phyloP scores from a whole-genome alignment of 306 rosid species.

The Vigna nakashimae region DNA sequence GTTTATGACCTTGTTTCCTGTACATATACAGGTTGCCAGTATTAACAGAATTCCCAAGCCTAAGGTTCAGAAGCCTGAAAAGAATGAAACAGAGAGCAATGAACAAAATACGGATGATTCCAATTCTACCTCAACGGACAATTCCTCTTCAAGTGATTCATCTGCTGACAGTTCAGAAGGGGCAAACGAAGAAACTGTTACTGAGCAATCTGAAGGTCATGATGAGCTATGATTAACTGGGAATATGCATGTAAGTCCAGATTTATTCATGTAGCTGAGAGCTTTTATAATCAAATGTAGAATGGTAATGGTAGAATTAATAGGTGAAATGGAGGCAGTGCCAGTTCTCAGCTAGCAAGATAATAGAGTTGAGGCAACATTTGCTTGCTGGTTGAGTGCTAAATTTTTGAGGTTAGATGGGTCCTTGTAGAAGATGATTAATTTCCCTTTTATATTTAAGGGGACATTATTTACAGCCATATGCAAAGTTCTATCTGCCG shows the following conservation, averaged over 20 bases:
- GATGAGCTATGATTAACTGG: constrained; percentile 75
- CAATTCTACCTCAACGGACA: constrained; percentile 55
- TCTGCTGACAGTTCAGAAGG: constrained; percentile 49
- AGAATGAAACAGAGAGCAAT: constrained; percentile 65
- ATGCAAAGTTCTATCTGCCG: constrained; percentile 29
- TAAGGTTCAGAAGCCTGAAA: constrained; percentile 66
- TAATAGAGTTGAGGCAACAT: constrained; percentile 46
- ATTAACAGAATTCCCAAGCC: constrained; percentile 88
- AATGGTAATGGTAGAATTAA: constrained; percentile 45
- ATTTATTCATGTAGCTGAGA: constrained; percentile 47
- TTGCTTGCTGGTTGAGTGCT: constrained; percentile 43
- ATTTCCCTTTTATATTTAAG: constrained; percentile 25
- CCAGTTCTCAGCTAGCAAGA: constrained; percentile 39
- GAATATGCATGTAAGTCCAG: constrained; percentile 43
- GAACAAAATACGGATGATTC: constrained; percentile 53
- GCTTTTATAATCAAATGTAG: constrained; percentile 37
- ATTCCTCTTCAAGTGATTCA: constrained; percentile 50
- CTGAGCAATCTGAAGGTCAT: constrained; percentile 51
- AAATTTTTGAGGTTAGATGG: constrained; percentile 45
- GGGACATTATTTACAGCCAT: constrained; percentile 31
- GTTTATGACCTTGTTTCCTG: constrained; percentile 8
- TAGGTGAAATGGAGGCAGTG: constrained; percentile 37
- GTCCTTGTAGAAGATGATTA: constrained; percentile 30
- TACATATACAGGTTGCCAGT: constrained; percentile 60
- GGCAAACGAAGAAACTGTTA: constrained; percentile 47